Percentiles rank a stretch among this genome's conserved stretches.
phyloP scores from a whole-genome alignment of 352 stramenopile species.

The Pythium apleroticum region DNA sequence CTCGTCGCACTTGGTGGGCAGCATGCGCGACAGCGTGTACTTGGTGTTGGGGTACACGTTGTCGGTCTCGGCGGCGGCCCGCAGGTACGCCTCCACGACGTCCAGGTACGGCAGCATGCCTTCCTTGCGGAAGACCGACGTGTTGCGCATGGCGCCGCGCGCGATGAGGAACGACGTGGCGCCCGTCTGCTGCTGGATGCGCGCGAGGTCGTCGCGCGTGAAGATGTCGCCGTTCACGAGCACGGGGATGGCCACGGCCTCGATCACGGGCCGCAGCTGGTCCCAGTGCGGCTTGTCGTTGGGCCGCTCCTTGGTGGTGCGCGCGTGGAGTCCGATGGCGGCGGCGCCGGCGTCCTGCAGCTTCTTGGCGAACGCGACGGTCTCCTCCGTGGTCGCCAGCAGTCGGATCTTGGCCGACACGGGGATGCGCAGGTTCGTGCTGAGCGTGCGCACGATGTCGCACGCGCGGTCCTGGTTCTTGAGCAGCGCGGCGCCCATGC shows the following conservation, averaged over 20 bases:
- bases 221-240: slow-evolving; percentile 91
- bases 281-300: slow-evolving; percentile 75
- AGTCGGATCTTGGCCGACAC: slow-evolving; percentile 90
- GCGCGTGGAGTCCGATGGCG: slow-evolving; percentile 72
- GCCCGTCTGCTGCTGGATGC: slow-evolving; percentile 58
- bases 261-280: slow-evolving; percentile 57
- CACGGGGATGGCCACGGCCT: slow-evolving; percentile 74
- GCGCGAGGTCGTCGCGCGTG: slow-evolving; percentile 62
- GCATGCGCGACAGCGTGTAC: slow-evolving; percentile 87
- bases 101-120: slow-evolving; percentile 60
- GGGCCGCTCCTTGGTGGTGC: slow-evolving; percentile 65
- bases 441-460: slow-evolving; percentile 85
- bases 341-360: slow-evolving; percentile 65
- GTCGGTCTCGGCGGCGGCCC: slow-evolving; percentile 72
- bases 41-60: slow-evolving; percentile 92
- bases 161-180: slow-evolving; percentile 82
- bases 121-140: slow-evolving; percentile 76
- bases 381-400: slow-evolving; percentile 58
- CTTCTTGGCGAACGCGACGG: slow-evolving; percentile 66
- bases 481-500: slow-evolving; percentile 91
- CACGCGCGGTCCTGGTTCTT: slow-evolving; percentile 86
- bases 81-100: slow-evolving; percentile 71
- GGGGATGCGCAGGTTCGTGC: slow-evolving; percentile 76
- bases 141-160: slow-evolving; percentile 76
- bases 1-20: slow-evolving; percentile 64